Evolutionary conservation across 2,329 filamentous ascomycete genomes (phyloP), one percentile per base, ranked within the genome.

Genomic region (Bretziella fagacearum): DNA sequence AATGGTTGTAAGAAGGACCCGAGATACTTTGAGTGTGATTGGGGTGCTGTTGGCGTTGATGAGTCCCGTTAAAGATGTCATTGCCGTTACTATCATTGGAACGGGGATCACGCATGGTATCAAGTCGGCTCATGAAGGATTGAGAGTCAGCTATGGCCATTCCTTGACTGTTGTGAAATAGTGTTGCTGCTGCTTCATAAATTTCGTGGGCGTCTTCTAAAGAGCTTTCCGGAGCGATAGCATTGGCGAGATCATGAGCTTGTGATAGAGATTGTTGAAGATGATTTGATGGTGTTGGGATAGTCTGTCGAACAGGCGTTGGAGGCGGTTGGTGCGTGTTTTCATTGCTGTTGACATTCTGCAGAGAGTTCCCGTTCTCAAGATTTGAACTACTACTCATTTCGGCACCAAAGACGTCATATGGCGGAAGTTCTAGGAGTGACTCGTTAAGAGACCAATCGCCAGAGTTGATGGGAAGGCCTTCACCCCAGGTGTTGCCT

Each of bases 401-500:
- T 30, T 11, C n/a, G 27, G 27, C 3, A 3, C 27, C 5, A 30
- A 30, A 8, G 23, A 39, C 11, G 35, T 18, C 23, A 5, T 39
- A 39, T 23, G 20, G 35, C 17, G 33, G 18, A 8, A 39, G 20
- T 10, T 39, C 35, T 8, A 30, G 27, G 10, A 30, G 27, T 30
- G 10, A n/a, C 10, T 6, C 18, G n/a, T 23, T 22, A 18, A 39
- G n/a, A 10, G 13, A n/a, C 35, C 35, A 39, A 20, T 36, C 15
- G 4, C 18, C 20, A 5, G 18, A 67, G 55, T 58, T 69, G 54
- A 65, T 70, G 53, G 65, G 64, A 30, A 68, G 62, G 7, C 68
- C 66, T 54, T 73, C 70, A 37, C 68, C 68, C 51, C 69, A 73
- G 4, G 67, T 67, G 27, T 65, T 61, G 51, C 64, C 35, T 6